Evolutionary conservation across 257 asterid genomes (phyloP), one percentile per base, ranked within the genome.

Genomic region (Paraleonurus japonicus): DNA sequence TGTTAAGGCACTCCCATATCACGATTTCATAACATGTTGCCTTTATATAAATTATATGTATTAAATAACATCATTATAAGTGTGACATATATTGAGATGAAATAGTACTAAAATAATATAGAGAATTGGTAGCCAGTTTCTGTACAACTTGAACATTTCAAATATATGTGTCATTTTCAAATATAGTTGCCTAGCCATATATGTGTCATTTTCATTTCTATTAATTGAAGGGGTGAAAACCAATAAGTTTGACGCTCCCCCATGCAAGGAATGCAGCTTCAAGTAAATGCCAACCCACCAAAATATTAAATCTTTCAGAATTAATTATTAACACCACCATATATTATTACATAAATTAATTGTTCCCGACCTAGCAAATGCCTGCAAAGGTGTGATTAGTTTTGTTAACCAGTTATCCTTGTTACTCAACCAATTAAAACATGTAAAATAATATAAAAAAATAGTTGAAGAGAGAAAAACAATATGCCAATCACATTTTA

Each of bases 261-360:
- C 83, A 70, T 79, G 80, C 74, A 17, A 27, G 53, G 64, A 24
- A 28, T 65, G 73, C 72, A 65, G 17, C 77, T 79, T 50, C 30
- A 70, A 58, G 59, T 70, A 43, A 62, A 75, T 37, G 60, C 67
- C 11, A 60, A 61, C 9, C 20, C 61, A 33, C 51, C 5, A 2
- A 39, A 7, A 19, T 30, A 15, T 60, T 43, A 17, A 45, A 28
- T 59, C 47, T 19, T 70, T 70, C 50, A 1, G 45, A 13, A 12
- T 45, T 43, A 23, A 62, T 47, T 32, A 16, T 8, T 7, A 30
- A 55, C 33, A 39, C 64, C 41, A 58, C 64, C 5, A 15, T 6
- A 58, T 45, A 35, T 61, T 5, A 61, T 8, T 16, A 9, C 15
- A 32, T 16, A 9, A 13, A 13, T 15, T 45, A 3, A 13, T 45